phyloP scores from a whole-genome alignment of 176 grass and related monocot species.

The Oryza meyeriana region DNA sequence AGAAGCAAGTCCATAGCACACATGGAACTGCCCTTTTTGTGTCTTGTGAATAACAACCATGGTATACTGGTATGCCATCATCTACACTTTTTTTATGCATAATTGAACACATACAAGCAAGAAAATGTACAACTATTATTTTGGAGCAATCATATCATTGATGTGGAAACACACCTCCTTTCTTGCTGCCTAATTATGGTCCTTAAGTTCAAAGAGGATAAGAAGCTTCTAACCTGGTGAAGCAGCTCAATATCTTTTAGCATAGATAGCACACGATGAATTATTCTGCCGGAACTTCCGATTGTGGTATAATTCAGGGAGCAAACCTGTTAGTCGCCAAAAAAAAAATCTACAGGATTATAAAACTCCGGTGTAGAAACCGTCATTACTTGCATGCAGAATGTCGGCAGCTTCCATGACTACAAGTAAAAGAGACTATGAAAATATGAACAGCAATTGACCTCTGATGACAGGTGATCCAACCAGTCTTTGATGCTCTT shows the following conservation, averaged over 20 bases:
- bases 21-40: too few relatives aligned
- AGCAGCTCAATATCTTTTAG: slow-evolving; percentile 61
- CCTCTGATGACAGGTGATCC: slow-evolving; percentile 53
- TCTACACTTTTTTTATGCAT: not conserved
- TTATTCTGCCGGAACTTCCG: slow-evolving; percentile 56
- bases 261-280: slow-evolving; percentile 62
- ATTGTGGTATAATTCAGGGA: slow-evolving; percentile 39
- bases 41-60: too few relatives aligned
- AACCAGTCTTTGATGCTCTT: slow-evolving; percentile 65
- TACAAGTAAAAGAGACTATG: not conserved
- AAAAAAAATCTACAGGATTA: slow-evolving; percentile 10
- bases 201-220: slow-evolving; percentile 15
- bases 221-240: slow-evolving; percentile 40
- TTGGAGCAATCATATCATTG: too few relatives aligned
- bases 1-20: too few relatives aligned
- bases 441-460: slow-evolving; percentile 30
- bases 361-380: not conserved
- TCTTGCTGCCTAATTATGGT: too few relatives aligned
- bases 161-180: too few relatives aligned
- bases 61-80: not conserved
- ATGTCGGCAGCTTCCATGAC: not conserved
- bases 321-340: slow-evolving; percentile 40
- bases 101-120: too few relatives aligned
- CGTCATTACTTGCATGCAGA: not conserved
- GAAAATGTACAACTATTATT: too few relatives aligned